phyloP scores from a whole-genome alignment of 2,329 filamentous ascomycete genomes.

The Cladosporium phlei region DNA sequence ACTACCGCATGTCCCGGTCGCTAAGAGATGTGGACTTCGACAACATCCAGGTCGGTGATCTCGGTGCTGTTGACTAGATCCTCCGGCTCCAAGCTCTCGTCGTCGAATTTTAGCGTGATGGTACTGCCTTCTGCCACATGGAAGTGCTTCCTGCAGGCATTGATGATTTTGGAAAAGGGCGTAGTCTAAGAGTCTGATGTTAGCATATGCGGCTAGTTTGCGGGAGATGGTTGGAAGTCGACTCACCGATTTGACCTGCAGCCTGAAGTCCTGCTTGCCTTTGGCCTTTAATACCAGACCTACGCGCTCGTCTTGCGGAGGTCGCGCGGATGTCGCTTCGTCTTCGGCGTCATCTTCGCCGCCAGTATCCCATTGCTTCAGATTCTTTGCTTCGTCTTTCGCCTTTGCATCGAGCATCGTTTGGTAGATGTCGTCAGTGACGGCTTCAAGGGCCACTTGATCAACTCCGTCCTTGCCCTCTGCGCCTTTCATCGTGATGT shows the following conservation, averaged over 20 bases:
- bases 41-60: slow-evolving; percentile 66
- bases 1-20: background rate
- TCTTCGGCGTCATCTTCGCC: slow-evolving; percentile 16
- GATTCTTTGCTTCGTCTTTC: slow-evolving; percentile 16
- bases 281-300: slow-evolving; percentile 49
- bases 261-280: slow-evolving; percentile 46
- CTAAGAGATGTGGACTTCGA: slow-evolving; percentile 67
- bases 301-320: slow-evolving; percentile 32
- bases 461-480: slow-evolving; percentile 49
- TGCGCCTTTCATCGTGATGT: slow-evolving; percentile 37
- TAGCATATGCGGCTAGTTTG: background rate
- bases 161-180: slow-evolving; percentile 57
- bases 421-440: slow-evolving; percentile 61
- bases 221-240: background rate
- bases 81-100: slow-evolving; percentile 61
- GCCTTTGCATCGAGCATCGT: slow-evolving; percentile 48
- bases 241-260: slow-evolving; percentile 46
- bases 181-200: slow-evolving; percentile 43
- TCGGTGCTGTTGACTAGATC: slow-evolving; percentile 61
- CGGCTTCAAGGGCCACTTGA: slow-evolving; percentile 70
- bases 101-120: slow-evolving; percentile 68
- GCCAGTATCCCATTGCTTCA: slow-evolving; percentile 14
- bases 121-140: slow-evolving; percentile 48
- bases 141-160: slow-evolving; percentile 55
- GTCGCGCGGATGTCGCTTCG: slow-evolving; percentile 26